Percentiles rank a stretch among this genome's conserved stretches.
Conservation (phyloP, 2,329 filamentous ascomycete species). For the Ascomycota sp. region DNA sequence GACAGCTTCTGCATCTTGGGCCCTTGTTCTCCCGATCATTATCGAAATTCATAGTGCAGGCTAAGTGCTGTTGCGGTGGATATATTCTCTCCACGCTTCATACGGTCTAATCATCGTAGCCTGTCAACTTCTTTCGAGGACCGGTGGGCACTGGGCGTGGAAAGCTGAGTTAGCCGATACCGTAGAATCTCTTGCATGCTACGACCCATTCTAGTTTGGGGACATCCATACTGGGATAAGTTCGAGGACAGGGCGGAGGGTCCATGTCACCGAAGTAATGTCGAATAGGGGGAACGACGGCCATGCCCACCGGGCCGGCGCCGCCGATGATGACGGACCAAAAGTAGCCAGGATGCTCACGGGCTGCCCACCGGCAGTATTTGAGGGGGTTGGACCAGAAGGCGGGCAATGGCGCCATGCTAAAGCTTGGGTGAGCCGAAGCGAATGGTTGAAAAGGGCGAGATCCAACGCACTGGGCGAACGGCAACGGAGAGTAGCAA, state of each 20-base stretch:
- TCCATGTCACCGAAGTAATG: conserved; percentile 49
- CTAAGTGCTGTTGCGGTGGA: too few species aligned
- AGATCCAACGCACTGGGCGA: too few species aligned
- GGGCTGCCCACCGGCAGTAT: conserved; percentile 71
- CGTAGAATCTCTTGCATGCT: not conserved
- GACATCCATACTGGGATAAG: conserved; percentile 62
- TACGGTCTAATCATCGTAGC: conserved; percentile 31
- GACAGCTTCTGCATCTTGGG: too few species aligned
- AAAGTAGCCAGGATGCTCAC: conserved; percentile 79
- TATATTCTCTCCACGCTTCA: too few species aligned
- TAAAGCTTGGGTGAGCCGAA: conserved; percentile 3
- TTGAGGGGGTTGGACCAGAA: conserved; percentile 72
- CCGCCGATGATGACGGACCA: conserved; percentile 57
- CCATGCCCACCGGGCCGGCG: conserved; percentile 46
- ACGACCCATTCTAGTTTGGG: not conserved
- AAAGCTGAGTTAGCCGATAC: not conserved
- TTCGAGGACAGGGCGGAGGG: conserved; percentile 53
- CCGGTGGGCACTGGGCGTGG: conserved; percentile 36
- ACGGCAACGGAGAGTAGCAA: too few species aligned
- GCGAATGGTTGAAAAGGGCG: too few species aligned
- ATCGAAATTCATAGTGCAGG: too few species aligned
- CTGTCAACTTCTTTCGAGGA: conserved; percentile 34
- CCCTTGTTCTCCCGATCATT: too few species aligned
- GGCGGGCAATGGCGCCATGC: conserved; percentile 41
- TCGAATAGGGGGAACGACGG: conserved; percentile 53